These are phyloP conservation scores for Phytomonas sp. DNA, from an alignment of 208 protist genomes.

Conservation along the genomic window DNA sequence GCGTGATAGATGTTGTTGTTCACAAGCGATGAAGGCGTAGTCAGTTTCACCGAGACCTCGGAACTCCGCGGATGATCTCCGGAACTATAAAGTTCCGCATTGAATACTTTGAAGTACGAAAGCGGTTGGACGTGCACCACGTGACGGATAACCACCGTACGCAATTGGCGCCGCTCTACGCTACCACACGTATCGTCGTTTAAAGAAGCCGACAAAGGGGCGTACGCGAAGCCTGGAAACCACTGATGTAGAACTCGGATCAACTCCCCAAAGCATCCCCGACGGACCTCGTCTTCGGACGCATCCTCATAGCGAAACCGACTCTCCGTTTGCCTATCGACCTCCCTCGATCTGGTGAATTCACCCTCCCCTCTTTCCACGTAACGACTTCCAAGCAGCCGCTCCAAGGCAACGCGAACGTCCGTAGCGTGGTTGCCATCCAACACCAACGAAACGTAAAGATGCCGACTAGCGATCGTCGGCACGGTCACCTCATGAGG, in stretches of 20 bases:
- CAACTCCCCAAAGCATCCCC: constrained; percentile 8
- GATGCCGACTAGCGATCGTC: constrained; percentile 35
- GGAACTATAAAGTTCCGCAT: neutral
- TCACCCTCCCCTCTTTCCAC: neutral
- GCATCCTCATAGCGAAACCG: neutral
- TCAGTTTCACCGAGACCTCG: too few relatives aligned
- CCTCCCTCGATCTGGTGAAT: neutral
- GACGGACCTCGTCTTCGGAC: neutral
- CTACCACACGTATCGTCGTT: neutral
- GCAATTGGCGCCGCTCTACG: constrained; percentile 4
- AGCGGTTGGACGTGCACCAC: constrained; percentile 36
- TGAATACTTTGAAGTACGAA: constrained; percentile 25
- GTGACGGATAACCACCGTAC: constrained; percentile 28
- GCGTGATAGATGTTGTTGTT: neutral
- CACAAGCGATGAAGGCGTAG: too few relatives aligned
- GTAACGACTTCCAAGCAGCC: constrained; percentile 22
- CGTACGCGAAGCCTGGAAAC: constrained; percentile 19
- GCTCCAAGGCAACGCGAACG: constrained; percentile 28
- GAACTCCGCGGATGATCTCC: neutral
- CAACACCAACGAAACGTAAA: constrained; percentile 71
- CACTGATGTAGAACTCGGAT: constrained; percentile 9
- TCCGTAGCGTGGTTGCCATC: constrained; percentile 45
- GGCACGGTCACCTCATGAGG: constrained; percentile 44
- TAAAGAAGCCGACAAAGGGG: constrained; percentile 2
- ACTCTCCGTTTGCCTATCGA: neutral